These are phyloP conservation scores for Rhodosporidiobolus sp. DNA, from an alignment of 768 basidiomycete genomes.

Conservation along the genomic window DNA sequence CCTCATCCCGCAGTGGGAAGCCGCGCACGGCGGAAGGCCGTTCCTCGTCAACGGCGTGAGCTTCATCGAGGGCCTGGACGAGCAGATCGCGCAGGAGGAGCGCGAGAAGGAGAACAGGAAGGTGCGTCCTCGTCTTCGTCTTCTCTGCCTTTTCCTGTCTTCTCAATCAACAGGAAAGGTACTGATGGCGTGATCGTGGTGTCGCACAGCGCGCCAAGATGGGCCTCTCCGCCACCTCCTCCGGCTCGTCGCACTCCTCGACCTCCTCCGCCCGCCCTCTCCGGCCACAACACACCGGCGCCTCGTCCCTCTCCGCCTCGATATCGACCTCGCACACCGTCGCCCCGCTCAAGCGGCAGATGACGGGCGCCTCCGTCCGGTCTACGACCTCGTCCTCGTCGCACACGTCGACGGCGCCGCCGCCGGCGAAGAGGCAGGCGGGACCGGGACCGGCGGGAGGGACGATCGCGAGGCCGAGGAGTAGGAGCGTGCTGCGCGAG, in stretches of 20 bases:
- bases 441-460: not conserved
- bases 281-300: slow-evolving; percentile 25
- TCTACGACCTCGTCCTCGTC: not conserved
- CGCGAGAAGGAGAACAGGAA: slow-evolving; percentile 65
- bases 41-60: slow-evolving; percentile 84
- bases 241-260: not conserved
- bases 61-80: slow-evolving; percentile 73
- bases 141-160: not conserved
- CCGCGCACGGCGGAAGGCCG: slow-evolving; percentile 59
- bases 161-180: too few relatives aligned
- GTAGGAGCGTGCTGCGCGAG: not conserved
- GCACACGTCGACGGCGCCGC: not conserved
- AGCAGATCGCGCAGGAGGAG: slow-evolving; percentile 61
- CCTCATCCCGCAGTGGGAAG: slow-evolving; percentile 82
- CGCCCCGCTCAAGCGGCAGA: slow-evolving; percentile 36
- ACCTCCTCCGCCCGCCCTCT: slow-evolving; percentile 15
- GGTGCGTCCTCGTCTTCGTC: not conserved
- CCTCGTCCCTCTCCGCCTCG: slow-evolving; percentile 1
- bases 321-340: not conserved
- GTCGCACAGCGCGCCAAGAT: slow-evolving; percentile 18
- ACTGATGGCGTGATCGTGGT: not conserved
- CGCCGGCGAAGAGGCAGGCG: slow-evolving; percentile 23
- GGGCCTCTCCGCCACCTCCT: slow-evolving; percentile 4
- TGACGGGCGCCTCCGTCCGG: slow-evolving; percentile 25
- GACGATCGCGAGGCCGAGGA: not conserved